These are phyloP conservation scores for Citrus reticulata DNA, from an alignment of 345 rosid species.

Conservation along the genomic window DNA sequence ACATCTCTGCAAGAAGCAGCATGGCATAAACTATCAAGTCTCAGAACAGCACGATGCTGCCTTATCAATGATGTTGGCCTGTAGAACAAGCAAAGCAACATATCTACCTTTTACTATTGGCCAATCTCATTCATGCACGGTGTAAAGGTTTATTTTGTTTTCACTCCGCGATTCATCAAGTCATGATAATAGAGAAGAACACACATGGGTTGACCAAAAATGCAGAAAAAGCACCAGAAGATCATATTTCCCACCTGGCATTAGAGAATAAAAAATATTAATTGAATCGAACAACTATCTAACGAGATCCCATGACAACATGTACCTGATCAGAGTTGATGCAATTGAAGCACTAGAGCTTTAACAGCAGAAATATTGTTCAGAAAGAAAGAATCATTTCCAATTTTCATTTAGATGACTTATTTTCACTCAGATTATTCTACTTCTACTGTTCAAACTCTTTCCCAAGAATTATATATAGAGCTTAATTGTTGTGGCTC, in stretches of 20 bases:
- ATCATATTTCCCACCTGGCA: slow-evolving; percentile 92
- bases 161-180: slow-evolving; percentile 78
- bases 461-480: not conserved
- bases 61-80: not conserved
- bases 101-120: not conserved
- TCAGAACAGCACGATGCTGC: not conserved
- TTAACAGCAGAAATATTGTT: not conserved
- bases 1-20: not conserved
- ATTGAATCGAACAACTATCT: not conserved
- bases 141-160: slow-evolving; percentile 4
- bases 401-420: too few relatives aligned
- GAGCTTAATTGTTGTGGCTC: not conserved
- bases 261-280: too few relatives aligned
- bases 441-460: not conserved
- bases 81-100: not conserved
- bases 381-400: not conserved
- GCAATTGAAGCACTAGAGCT: not conserved
- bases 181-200: slow-evolving; percentile 92
- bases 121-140: not conserved
- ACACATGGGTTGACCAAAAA: slow-evolving; percentile 97
- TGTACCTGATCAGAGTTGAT: not conserved
- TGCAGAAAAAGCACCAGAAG: slow-evolving; percentile 94
- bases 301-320: not conserved
- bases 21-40: not conserved
- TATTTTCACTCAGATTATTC: not conserved